Evolutionary conservation across 768 basidiomycete species (phyloP).

Genomic region (Termitomyces titanicus): DNA sequence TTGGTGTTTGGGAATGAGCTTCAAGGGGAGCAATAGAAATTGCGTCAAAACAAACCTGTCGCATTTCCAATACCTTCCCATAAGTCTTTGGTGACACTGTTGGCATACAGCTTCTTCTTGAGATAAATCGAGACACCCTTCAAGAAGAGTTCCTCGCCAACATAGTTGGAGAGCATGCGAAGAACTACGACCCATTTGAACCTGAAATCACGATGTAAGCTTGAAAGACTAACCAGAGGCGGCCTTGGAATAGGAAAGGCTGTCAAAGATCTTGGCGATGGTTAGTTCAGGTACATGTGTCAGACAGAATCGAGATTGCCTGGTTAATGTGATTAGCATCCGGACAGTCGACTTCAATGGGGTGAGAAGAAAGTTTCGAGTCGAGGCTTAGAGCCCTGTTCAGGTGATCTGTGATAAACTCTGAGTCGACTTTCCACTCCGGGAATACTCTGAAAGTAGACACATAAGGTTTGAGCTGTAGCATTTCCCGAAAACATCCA

Average conservation of each 20-base stretch:
- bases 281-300: background rate
- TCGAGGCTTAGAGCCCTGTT: constrained; percentile 79
- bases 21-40: background rate
- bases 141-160: constrained; percentile 86
- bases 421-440: constrained; percentile 81
- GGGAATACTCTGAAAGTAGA: constrained; percentile 55
- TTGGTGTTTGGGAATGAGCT: background rate
- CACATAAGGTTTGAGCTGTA: background rate
- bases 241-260: constrained; percentile 82
- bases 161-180: constrained; percentile 86
- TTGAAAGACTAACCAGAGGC: constrained; percentile 53
- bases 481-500: background rate
- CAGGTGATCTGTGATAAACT: constrained; percentile 78
- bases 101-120: constrained; percentile 81
- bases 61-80: constrained; percentile 83
- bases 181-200: constrained; percentile 51
- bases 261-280: constrained; percentile 73
- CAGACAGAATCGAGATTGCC: constrained; percentile 25
- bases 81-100: constrained; percentile 81
- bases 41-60: constrained; percentile 38
- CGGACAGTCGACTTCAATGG: constrained; percentile 87
- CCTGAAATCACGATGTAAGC: background rate
- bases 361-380: constrained; percentile 83
- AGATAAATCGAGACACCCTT: constrained; percentile 90
- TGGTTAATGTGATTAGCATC: constrained; percentile 85